Evolutionary conservation across 2,329 filamentous ascomycete genomes (phyloP).

Genomic region (Ceratocystiopsis sp.): DNA sequence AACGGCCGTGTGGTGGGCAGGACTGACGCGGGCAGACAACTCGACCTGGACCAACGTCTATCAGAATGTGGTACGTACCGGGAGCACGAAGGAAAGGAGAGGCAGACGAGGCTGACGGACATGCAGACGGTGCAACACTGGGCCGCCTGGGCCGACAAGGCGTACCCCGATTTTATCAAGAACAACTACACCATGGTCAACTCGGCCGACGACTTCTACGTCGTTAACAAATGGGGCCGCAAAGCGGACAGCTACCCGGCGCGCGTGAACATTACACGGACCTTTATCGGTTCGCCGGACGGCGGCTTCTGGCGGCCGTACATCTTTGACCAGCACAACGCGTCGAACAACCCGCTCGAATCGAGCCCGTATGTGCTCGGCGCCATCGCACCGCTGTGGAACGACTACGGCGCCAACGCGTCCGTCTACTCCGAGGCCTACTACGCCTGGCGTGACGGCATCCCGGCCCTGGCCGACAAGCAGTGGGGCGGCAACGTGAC

Average conservation of each 20-base stretch:
- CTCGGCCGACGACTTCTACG: conserved; percentile 32
- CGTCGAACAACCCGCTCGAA: conserved; percentile 26
- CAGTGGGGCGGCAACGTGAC: conserved; percentile 34
- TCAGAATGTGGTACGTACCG: no score
- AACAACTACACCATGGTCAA: conserved; percentile 33
- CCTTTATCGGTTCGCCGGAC: conserved; percentile 2
- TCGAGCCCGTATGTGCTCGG: conserved; percentile 26
- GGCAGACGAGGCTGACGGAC: no score
- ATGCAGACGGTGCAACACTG: conserved; percentile 31
- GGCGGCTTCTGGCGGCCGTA: conserved; percentile 28
- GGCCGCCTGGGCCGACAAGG: conserved; percentile 36
- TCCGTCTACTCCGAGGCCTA: conserved; percentile 33
- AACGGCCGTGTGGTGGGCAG: no score
- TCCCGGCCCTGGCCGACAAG: conserved; percentile 32
- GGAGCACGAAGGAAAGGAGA: no score
- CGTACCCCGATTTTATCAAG: conserved; percentile 22
- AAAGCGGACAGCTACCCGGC: conserved; percentile 12
- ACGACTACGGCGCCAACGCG: conserved; percentile 35
- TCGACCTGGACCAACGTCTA: no score
- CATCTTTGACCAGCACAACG: conserved; percentile 31
- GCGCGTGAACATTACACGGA: no score
- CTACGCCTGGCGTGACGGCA: conserved; percentile 30
- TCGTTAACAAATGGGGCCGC: conserved; percentile 31
- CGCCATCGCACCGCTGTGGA: conserved; percentile 33
- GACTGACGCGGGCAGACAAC: no score